Evolutionary conservation across 2,329 filamentous ascomycete species (phyloP), one percentile per base, ranked within the genome.

Genomic region (Colletotrichum sp.): DNA sequence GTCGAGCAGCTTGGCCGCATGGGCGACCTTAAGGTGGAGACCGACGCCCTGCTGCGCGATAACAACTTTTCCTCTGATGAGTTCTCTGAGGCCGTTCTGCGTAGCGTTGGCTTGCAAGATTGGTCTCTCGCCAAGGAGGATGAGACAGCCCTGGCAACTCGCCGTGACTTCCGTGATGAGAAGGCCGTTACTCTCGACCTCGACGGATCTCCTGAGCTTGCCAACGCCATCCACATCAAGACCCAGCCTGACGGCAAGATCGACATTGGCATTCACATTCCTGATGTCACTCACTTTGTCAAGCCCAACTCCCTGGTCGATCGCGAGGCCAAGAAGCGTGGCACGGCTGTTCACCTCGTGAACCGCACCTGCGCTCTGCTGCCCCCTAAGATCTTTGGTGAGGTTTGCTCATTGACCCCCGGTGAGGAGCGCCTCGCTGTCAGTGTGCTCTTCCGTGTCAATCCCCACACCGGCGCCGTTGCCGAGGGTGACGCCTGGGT

Each of bases 11-110:
- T 99, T 70, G 97, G 97, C 78, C 95, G 95, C 84, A 99, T 99
- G 95, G 97, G 97, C 79, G 96, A 99, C 83, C 90, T 98, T 80
- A 98, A 96, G 88, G 96, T 99, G 74, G 97, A 99, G 87, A 99
- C 97, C 4, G 97, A 99, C 87, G 97, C 97, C 74, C 92, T 99
- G 73, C 92, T 99, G 68, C 94, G 97, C 77, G 97, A 99, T 88
- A 99, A 99, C 91, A 99, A 99, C 88, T 99, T 99, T 83, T 95
- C 95, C 16, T 96, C 96, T 0, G 97, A 99, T 82, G 97, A 99
- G 79, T 99, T 99, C 85, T 98, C 96, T 7, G 97, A 99, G 81
- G 96, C 97, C 72, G 97, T 99, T 65, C 88, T 98, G 78, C 96
- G 96, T 84, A 99, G 95, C 82, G 95, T 99, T 78, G 95, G 95